Percentiles rank a stretch among this genome's conserved stretches.
Conservation (phyloP, 768 basidiomycete genomes). For the Hericium coralloides region DNA sequence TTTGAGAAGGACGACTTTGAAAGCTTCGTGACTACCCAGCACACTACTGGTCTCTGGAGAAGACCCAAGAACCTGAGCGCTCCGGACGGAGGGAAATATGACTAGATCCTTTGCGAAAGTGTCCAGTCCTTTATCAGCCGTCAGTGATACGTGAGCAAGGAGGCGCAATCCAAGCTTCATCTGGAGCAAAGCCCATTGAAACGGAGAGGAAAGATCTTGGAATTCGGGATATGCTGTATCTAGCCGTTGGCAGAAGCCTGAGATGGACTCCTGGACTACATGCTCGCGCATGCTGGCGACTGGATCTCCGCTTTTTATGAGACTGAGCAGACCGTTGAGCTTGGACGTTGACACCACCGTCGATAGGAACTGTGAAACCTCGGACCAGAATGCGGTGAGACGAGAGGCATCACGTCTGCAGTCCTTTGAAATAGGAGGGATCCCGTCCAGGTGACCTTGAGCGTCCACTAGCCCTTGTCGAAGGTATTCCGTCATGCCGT, state of each 20-base stretch:
- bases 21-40: slow-evolving; percentile 22
- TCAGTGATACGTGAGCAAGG: slow-evolving; percentile 19
- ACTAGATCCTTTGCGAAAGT: slow-evolving; percentile 28
- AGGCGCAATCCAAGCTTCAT: slow-evolving; percentile 69
- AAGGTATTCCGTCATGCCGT: slow-evolving; percentile 40
- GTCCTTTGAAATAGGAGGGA: slow-evolving; percentile 20
- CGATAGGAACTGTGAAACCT: slow-evolving; percentile 64
- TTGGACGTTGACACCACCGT: slow-evolving; percentile 45
- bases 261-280: slow-evolving; percentile 71
- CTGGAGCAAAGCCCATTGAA: slow-evolving; percentile 57
- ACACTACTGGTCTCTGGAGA: slow-evolving; percentile 19
- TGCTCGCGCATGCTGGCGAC: slow-evolving; percentile 46
- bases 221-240: slow-evolving; percentile 59
- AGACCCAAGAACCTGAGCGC: slow-evolving; percentile 29
- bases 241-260: slow-evolving; percentile 70
- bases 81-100: slow-evolving; percentile 45
- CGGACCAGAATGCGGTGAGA: slow-evolving; percentile 62
- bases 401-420: slow-evolving; percentile 33
- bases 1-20: slow-evolving; percentile 36
- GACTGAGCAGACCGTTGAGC: slow-evolving; percentile 36
- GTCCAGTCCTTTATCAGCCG: not conserved
- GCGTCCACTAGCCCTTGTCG: slow-evolving; percentile 23
- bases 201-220: slow-evolving; percentile 57
- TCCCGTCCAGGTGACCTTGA: slow-evolving; percentile 19
- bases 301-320: slow-evolving; percentile 27